Evolutionary conservation across 2,329 filamentous ascomycete genomes (phyloP).

Genomic region (Ascochyta viciae-villosae): DNA sequence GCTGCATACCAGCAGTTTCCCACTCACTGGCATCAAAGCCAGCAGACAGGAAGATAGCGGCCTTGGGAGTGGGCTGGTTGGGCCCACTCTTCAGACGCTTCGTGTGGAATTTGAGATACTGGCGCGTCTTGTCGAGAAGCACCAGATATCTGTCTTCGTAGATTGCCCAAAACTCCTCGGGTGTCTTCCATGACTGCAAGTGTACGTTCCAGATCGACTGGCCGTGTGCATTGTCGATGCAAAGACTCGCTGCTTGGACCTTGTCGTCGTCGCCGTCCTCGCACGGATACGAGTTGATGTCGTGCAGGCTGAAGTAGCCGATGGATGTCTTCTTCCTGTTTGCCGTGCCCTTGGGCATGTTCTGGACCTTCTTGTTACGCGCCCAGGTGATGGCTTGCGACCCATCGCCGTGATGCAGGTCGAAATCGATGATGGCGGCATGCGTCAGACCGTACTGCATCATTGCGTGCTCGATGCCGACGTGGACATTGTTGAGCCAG

Average conservation of each 20-base stretch:
- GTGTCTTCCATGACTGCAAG: slow-evolving; percentile 82
- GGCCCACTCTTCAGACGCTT: slow-evolving; percentile 65
- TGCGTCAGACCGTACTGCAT: slow-evolving; percentile 87
- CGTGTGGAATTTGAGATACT: slow-evolving; percentile 77
- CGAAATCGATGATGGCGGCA: slow-evolving; percentile 70
- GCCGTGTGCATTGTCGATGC: slow-evolving; percentile 91
- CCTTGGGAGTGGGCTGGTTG: slow-evolving; percentile 71
- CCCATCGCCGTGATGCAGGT: slow-evolving; percentile 62
- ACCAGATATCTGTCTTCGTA: slow-evolving; percentile 81
- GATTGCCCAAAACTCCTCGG: slow-evolving; percentile 85
- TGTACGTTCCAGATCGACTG: slow-evolving; percentile 98
- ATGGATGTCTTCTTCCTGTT: slow-evolving; percentile 84
- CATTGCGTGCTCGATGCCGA: slow-evolving; percentile 90
- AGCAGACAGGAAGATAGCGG: slow-evolving; percentile 91
- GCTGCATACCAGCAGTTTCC: slow-evolving; percentile 91
- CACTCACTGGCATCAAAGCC: slow-evolving; percentile 97
- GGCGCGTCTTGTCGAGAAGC: slow-evolving; percentile 80
- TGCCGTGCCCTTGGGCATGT: slow-evolving; percentile 72
- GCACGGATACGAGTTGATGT: slow-evolving; percentile 98
- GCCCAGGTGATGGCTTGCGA: slow-evolving; percentile 94
- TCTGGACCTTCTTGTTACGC: slow-evolving; percentile 75
- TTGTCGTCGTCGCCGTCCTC: slow-evolving; percentile 94
- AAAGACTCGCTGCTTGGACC: slow-evolving; percentile 90
- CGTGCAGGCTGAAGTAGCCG: slow-evolving; percentile 95
- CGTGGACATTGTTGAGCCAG: slow-evolving; percentile 98